phyloP scores from a whole-genome alignment of 2,329 filamentous ascomycete species.

The Ophiostoma tasmaniense region DNA sequence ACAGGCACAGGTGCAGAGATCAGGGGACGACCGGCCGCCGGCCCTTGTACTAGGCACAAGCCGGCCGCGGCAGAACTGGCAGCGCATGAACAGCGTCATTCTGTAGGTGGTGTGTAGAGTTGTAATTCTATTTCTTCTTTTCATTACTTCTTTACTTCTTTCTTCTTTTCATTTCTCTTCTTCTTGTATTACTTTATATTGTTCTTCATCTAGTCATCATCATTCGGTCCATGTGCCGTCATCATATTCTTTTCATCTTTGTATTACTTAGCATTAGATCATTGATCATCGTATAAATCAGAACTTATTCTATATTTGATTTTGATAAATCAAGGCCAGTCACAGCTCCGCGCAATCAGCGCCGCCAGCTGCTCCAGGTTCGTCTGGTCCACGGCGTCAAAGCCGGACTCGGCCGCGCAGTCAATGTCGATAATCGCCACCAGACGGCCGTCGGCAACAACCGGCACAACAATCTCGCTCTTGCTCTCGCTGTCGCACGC shows the following conservation, averaged over 20 bases:
- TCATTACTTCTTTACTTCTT: neutral
- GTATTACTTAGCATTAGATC: neutral
- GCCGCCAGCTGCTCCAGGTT: constrained; percentile 58
- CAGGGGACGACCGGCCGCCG: neutral
- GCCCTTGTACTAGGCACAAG: neutral
- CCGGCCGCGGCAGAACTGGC: neutral
- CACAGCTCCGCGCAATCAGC: constrained; percentile 51
- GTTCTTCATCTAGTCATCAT: too few species aligned
- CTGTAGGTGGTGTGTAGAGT: neutral
- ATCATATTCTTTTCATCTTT: neutral
- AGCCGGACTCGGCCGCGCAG: constrained; percentile 55
- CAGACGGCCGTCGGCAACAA: constrained; percentile 34
- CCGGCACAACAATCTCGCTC: constrained; percentile 77
- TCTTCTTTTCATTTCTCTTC: constrained; percentile 4
- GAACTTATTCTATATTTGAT: too few species aligned
- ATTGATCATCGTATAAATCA: too few species aligned
- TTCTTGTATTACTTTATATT: neutral
- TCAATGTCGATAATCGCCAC: constrained; percentile 71
- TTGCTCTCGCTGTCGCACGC: constrained; percentile 67
- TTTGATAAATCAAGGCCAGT: constrained; percentile 41
- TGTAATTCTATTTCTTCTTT: neutral
- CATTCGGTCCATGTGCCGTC: too few species aligned
- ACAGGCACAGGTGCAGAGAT: too few species aligned
- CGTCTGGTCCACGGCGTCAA: constrained; percentile 57
- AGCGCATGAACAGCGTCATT: neutral